phyloP scores from a whole-genome alignment of 208 protist species.

The Acanthamoeba rhysodes region DNA sequence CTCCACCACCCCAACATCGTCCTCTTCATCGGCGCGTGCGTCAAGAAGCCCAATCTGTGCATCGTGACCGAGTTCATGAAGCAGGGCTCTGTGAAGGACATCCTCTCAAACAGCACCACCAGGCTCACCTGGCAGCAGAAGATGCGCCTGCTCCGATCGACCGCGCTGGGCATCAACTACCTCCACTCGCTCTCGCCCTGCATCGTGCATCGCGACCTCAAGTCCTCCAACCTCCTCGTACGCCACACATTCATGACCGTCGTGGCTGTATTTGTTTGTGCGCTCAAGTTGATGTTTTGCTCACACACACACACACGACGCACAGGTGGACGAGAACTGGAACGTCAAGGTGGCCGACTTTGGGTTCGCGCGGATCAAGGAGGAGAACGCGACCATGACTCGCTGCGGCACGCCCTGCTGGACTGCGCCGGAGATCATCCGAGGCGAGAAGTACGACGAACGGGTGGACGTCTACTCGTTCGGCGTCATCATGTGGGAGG shows the following conservation, averaged over 20 bases:
- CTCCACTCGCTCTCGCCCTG: constrained; percentile 80
- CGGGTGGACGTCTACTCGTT: not conserved
- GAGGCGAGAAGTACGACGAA: constrained; percentile 15
- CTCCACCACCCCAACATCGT: no score
- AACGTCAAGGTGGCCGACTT: constrained; percentile 78
- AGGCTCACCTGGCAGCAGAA: constrained; percentile 49
- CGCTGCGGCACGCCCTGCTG: constrained; percentile 2
- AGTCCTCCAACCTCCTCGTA: constrained; percentile 83
- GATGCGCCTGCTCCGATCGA: not conserved
- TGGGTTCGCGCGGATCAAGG: not conserved
- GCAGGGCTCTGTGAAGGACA: not conserved
- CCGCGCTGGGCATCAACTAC: constrained; percentile 86
- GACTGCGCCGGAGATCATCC: constrained; percentile 10
- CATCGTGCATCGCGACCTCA: constrained; percentile 87
- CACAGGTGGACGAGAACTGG: constrained; percentile 86
- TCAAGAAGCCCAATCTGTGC: constrained; percentile 3
- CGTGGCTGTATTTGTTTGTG: no score
- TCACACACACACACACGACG: no score
- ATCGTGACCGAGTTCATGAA: constrained; percentile 42
- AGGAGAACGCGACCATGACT: constrained; percentile 12
- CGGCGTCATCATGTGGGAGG: not conserved
- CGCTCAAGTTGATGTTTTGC: no score
- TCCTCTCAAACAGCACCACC: not conserved
- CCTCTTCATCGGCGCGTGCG: not conserved
- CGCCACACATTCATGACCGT: no score